Conservation (phyloP, 192 early-diverging fungal genomes). For the Rhizoclosmatium globosum region DNA sequence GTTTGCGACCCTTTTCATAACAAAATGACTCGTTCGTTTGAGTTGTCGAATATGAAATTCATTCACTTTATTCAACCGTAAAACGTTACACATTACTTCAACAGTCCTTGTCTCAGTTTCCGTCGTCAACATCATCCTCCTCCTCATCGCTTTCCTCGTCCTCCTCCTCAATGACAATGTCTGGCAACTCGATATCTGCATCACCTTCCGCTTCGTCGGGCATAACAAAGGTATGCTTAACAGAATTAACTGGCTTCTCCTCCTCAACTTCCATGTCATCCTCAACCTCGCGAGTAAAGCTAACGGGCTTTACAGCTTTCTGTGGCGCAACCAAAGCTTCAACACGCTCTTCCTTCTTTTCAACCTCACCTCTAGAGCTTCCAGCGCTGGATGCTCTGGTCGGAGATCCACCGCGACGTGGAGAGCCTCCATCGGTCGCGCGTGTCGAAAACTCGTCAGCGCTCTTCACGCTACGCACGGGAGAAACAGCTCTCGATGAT, state of each 20-base stretch:
- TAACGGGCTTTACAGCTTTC: neutral
- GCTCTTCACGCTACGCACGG: neutral
- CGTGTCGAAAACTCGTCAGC: neutral
- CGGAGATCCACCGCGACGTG: neutral
- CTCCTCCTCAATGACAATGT: slow-evolving; percentile 21
- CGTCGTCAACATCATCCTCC: slow-evolving; percentile 3
- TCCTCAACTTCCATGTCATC: slow-evolving; percentile 11
- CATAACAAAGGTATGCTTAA: neutral
- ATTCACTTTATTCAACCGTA: too few relatives aligned
- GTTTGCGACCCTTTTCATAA: too few relatives aligned
- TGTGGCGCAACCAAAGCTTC: neutral
- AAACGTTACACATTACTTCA: too few relatives aligned
- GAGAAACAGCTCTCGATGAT: neutral
- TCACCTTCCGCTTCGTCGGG: slow-evolving; percentile 1
- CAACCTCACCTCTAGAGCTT: neutral
- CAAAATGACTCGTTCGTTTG: too few relatives aligned
- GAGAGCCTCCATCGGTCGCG: too few relatives aligned
- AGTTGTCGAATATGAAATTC: too few relatives aligned
- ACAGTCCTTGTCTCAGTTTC: too few relatives aligned
- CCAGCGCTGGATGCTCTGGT: neutral
- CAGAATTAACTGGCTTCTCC: neutral
- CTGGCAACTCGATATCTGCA: slow-evolving; percentile 16
- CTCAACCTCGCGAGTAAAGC: neutral
- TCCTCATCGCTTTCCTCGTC: slow-evolving; percentile 20
- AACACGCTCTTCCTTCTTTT: neutral